Evolutionary conservation across 306 rosid species (phyloP).

Genomic region (Mimosa bimucronata): DNA sequence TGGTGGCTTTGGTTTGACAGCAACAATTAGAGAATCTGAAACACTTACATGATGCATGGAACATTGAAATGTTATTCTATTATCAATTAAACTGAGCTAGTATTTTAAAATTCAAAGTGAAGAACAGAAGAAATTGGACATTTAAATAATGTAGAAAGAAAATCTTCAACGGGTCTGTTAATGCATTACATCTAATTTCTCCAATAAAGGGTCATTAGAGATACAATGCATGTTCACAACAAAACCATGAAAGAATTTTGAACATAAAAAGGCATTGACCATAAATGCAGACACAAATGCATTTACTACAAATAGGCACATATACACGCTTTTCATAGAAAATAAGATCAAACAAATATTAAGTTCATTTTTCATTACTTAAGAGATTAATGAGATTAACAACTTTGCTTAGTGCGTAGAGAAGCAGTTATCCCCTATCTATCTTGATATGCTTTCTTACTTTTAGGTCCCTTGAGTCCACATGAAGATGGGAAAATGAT

Average conservation of each 20-base stretch:
- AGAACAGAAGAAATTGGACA: neutral
- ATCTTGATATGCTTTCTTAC: neutral
- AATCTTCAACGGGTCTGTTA: neutral
- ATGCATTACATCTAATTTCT: neutral
- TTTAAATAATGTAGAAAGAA: neutral
- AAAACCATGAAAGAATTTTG: neutral
- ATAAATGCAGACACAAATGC: neutral
- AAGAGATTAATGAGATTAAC: neutral
- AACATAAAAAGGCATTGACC: neutral
- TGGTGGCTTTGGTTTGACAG: conserved; percentile 93
- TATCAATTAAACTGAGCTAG: conserved; percentile 47
- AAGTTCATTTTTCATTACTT: neutral
- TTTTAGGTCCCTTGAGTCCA: conserved; percentile 54
- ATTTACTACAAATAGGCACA: neutral
- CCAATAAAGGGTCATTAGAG: conserved; percentile 21
- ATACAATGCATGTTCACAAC: conserved; percentile 12
- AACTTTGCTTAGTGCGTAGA: neutral
- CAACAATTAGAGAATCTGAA: conserved; percentile 81
- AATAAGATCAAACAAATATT: neutral
- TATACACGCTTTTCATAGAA: neutral
- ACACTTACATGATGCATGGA: conserved; percentile 30
- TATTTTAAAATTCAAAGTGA: neutral
- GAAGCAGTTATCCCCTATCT: neutral
- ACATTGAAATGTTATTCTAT: conserved; percentile 9
- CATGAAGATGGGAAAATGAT: conserved; percentile 55